These are phyloP conservation scores for Phytophthora lateralis DNA, from an alignment of 352 stramenopile species.

Conservation along the genomic window DNA sequence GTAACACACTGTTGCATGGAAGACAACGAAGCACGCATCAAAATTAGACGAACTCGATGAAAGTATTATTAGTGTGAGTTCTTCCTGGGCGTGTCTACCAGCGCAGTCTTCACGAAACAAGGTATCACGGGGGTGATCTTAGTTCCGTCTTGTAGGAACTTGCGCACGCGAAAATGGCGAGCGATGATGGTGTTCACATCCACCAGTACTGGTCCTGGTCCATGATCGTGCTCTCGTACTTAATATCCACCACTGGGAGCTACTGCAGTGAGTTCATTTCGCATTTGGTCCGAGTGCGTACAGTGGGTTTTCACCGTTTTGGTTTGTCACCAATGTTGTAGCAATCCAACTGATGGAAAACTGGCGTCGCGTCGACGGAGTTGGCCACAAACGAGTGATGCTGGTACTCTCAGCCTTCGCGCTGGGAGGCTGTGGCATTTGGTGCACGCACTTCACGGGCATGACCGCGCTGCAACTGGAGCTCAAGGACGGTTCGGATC, in stretches of 20 bases:
- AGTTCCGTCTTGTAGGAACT: not conserved
- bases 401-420: slow-evolving; percentile 44
- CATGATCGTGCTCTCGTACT: slow-evolving; percentile 53
- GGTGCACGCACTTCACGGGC: slow-evolving; percentile 73
- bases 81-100: not conserved
- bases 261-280: slow-evolving; percentile 55
- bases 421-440: slow-evolving; percentile 65
- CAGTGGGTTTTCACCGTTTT: not conserved
- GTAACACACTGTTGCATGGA: no score
- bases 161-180: slow-evolving; percentile 13
- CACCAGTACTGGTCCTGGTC: slow-evolving; percentile 53
- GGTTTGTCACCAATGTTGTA: slow-evolving; percentile 19
- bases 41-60: not conserved
- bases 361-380: slow-evolving; percentile 43
- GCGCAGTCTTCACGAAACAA: not conserved
- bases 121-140: not conserved
- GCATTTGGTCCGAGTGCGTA: not conserved
- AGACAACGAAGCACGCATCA: no score
- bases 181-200: slow-evolving; percentile 13
- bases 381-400: slow-evolving; percentile 41
- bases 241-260: slow-evolving; percentile 64
- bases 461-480: slow-evolving; percentile 54
- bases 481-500: slow-evolving; percentile 34
- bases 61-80: slow-evolving; percentile 4
- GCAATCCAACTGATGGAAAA: slow-evolving; percentile 77